Evolutionary conservation across 73 alveolate species (phyloP).

Genomic region (Tetrahymena elliotti): DNA sequence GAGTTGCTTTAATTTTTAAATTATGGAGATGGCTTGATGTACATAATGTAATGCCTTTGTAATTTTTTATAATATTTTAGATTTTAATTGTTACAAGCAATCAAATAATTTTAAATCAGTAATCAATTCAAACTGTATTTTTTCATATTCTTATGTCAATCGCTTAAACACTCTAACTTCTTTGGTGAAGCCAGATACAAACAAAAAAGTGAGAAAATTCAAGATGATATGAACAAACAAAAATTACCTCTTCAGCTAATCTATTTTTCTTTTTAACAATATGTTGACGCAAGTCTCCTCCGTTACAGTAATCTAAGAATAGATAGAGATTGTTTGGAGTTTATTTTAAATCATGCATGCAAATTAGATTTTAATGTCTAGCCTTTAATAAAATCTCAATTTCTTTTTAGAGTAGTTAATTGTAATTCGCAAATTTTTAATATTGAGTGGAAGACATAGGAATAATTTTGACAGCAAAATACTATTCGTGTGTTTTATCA

Average conservation of each 20-base stretch:
- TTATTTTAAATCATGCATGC: neutral
- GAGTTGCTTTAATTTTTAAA: neutral
- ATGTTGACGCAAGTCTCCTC: conserved; percentile 25
- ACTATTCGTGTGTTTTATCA: neutral
- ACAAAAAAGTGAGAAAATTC: neutral
- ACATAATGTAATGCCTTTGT: neutral
- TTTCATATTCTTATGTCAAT: neutral
- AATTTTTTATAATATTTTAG: neutral
- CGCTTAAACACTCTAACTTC: neutral
- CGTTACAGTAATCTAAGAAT: conserved; percentile 38
- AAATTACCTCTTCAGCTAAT: conserved; percentile 12
- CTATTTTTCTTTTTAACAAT: conserved; percentile 8
- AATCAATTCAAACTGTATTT: neutral
- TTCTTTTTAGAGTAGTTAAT: neutral
- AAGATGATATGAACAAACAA: neutral
- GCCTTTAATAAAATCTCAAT: neutral
- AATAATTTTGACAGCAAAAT: neutral
- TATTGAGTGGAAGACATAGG: neutral
- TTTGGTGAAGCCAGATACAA: neutral
- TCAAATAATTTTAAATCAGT: neutral
- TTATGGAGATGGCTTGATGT: neutral
- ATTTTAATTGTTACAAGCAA: neutral
- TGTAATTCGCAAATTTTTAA: neutral
- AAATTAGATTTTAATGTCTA: neutral
- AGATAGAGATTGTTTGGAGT: conserved; percentile 29